Evolutionary conservation across 2,329 filamentous ascomycete genomes (phyloP).

Genomic region (Aspergillus candidus): DNA sequence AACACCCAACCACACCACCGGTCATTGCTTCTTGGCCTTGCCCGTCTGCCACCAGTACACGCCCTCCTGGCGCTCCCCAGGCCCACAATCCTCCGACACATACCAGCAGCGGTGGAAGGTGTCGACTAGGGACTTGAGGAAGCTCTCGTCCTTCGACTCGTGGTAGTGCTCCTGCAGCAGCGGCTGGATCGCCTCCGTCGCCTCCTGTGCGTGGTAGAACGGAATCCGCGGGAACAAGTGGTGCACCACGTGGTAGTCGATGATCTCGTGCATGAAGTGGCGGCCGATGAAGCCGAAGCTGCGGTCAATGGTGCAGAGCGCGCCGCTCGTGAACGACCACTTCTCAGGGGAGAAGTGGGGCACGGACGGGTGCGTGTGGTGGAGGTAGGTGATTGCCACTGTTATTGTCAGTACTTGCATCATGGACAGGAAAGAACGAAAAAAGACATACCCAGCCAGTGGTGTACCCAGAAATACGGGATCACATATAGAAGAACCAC

Average conservation of each 20-base stretch:
- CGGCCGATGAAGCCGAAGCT: slow-evolving; percentile 59
- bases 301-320: slow-evolving; percentile 58
- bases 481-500: slow-evolving; percentile 56
- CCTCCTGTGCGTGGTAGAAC: slow-evolving; percentile 56
- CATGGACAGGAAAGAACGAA: neutral
- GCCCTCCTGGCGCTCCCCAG: neutral
- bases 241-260: slow-evolving; percentile 59
- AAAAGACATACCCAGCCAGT: slow-evolving; percentile 58
- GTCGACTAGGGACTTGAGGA: slow-evolving; percentile 43
- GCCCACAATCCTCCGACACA: slow-evolving; percentile 31
- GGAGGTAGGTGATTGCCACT: slow-evolving; percentile 70
- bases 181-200: slow-evolving; percentile 52
- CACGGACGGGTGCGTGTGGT: slow-evolving; percentile 58
- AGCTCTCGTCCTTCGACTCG: slow-evolving; percentile 32
- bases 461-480: slow-evolving; percentile 65
- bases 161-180: slow-evolving; percentile 52
- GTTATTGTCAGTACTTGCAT: neutral
- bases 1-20: too few relatives aligned
- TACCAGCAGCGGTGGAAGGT: slow-evolving; percentile 46
- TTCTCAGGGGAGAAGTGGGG: slow-evolving; percentile 54
- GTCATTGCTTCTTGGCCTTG: too few relatives aligned
- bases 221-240: slow-evolving; percentile 58
- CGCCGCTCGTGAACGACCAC: slow-evolving; percentile 60
- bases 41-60: slow-evolving; percentile 13
- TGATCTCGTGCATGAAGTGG: slow-evolving; percentile 62